Evolutionary conservation across 2,329 filamentous ascomycete genomes (phyloP), one percentile per base, ranked within the genome.

Genomic region (Teratosphaeria nubilosa): DNA sequence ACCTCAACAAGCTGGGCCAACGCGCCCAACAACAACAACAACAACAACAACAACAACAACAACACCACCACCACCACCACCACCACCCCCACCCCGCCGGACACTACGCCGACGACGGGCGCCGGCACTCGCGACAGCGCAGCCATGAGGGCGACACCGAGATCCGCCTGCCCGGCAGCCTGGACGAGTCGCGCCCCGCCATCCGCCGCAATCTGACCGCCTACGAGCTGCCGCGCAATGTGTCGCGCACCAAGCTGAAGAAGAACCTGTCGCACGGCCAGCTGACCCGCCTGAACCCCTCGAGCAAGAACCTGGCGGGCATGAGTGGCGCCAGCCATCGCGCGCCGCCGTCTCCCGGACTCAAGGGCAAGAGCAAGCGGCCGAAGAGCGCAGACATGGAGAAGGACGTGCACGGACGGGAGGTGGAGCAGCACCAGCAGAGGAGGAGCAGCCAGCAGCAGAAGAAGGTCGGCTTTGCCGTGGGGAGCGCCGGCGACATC

Each of bases 201-300:
- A 67, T 71, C 59, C 60, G 65, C 53, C 60, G 69, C 34, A 71
- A 70, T 32, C 57, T 69, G 65, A 71, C 69, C 1, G 64, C 66
- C 2, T 63, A 60, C 37, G 66, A 71, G 41, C 59, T 71, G 30
- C 67, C 67, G 51, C 62, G 69, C 25, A 70, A 64, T 50, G 57
- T 59, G 34, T 68, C 64, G 30, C 59, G 66, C 52, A 65, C 65
- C 54, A 71, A 71, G 62, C 61, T 71, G 57, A 71, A 71, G 67
- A 71, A 70, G 64, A 71, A 71, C 60, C 69, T 74, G 59, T 77
- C 75, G 30, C 77, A 77, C 66, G 74, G 76, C 16, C 75, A 78
- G 59, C 70, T 79, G 55, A 69, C 74, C 34, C 70, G 75, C 20
- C 68, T 74, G 56, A 69, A 68, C 22, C 14, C 24, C 16, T 73